These are phyloP conservation scores for Colletotrichum sp. DNA, from an alignment of 2,329 filamentous ascomycete genomes.

Conservation along the genomic window DNA sequence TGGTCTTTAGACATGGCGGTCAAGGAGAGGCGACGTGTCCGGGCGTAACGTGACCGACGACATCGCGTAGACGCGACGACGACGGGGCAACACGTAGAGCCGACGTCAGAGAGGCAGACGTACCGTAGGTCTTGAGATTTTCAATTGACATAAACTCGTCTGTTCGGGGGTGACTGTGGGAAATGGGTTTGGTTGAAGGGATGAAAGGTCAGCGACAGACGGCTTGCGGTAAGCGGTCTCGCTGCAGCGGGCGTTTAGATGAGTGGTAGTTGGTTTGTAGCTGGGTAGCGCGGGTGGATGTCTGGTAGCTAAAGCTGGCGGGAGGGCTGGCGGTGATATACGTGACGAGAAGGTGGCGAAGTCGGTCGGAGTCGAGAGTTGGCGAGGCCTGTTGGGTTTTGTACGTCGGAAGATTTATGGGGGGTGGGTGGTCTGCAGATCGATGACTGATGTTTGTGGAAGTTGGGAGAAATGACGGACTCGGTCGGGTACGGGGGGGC, in stretches of 20 bases:
- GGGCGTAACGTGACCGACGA: background rate
- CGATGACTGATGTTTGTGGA: constrained; percentile 14
- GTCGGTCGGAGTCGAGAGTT: constrained; percentile 12
- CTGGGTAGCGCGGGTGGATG: background rate
- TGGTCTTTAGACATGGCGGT: constrained; percentile 13
- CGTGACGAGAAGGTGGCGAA: constrained; percentile 10
- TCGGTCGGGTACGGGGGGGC: background rate
- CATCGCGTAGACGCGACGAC: background rate
- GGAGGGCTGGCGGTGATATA: constrained; percentile 2
- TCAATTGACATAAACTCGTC: constrained; percentile 98
- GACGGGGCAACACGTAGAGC: too few species aligned
- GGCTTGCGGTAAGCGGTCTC: constrained; percentile 49
- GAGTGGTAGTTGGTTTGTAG: background rate
- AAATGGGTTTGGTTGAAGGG: constrained; percentile 53
- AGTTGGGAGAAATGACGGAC: constrained; percentile 21
- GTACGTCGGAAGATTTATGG: constrained; percentile 22
- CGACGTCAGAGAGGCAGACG: constrained; percentile 38
- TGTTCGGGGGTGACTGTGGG: constrained; percentile 65
- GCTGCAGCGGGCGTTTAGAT: constrained; percentile 34
- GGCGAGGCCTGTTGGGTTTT: constrained; percentile 15
- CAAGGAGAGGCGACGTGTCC: background rate
- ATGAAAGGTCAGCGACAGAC: constrained; percentile 56
- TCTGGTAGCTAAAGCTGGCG: background rate
- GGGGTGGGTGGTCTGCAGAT: constrained; percentile 17
- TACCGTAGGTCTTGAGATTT: constrained; percentile 97